A percentile compares a stretch with the other conserved stretches of the same genome.
These are phyloP conservation scores for Quercus robur DNA, from an alignment of 306 rosid genomes.

Conservation along the genomic window DNA sequence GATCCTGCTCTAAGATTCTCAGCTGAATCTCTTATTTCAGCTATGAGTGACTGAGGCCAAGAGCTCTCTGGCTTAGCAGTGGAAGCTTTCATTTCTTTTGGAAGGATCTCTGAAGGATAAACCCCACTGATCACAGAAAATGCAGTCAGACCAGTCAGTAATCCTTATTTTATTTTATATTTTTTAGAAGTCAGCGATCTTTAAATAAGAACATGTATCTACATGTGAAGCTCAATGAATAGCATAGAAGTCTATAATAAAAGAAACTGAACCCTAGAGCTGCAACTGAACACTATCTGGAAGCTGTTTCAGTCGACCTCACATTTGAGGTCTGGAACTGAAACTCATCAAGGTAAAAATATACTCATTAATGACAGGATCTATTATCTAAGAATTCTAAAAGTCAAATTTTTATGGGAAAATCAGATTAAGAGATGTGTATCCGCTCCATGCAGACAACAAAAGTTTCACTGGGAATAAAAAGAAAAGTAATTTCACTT, in stretches of 20 bases:
- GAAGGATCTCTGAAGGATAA: conserved; percentile 75
- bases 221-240: conserved; percentile 11
- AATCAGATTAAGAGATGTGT: background rate
- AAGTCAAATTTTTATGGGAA: background rate
- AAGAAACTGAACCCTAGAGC: background rate
- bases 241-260: background rate
- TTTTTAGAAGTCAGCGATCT: background rate
- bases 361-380: background rate
- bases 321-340: background rate
- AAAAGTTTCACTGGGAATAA: background rate
- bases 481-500: background rate
- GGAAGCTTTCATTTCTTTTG: conserved; percentile 40
- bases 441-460: background rate
- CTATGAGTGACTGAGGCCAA: conserved; percentile 34
- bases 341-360: background rate
- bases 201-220: conserved; percentile 1
- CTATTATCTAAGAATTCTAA: background rate
- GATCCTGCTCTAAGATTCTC: conserved; percentile 46
- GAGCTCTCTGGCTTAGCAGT: conserved; percentile 19
- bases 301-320: background rate
- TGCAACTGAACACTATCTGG: background rate
- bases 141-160: conserved; percentile 21
- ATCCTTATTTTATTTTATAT: background rate
- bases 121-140: conserved; percentile 63
- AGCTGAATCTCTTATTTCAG: conserved; percentile 43